Evolutionary conservation across 345 rosid genomes (phyloP), one percentile per base, ranked within the genome.

Genomic region (Lenwebbia sp.): DNA sequence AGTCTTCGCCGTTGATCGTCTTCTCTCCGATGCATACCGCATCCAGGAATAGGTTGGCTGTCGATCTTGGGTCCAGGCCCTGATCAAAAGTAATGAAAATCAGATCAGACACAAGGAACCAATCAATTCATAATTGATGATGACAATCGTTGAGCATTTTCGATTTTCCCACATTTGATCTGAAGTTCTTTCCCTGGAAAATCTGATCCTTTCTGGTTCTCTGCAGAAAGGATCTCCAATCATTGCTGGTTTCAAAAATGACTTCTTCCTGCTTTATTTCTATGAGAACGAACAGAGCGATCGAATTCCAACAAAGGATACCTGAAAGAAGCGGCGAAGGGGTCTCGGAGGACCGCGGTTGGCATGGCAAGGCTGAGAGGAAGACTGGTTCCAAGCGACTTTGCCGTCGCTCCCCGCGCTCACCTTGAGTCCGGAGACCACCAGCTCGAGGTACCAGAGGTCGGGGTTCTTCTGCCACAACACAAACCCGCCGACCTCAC

Each of bases 381-480:
- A 94, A 8, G 97, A 95, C 85, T 97, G 99, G 86, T 92, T 96
- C 99, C 99, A 97, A 9, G 97, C 94, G 85, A 96, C 91, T 86
- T 94, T 97, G 9, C 99, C 99, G 28, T 97, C 91, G 83, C 99
- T 95, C 11, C 99, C 99, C 14, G 99, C 96, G 65, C 96, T 94
- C 62, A 97, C 90, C 89, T 97, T 97, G 89, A 93, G 94, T 52
- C 99, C 99, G 1, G 99, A 90, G 55, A 96, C 98, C 22, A 96
- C 95, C 12, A 97, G 85, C 87, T 97, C 99, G 14, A 97, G 87
- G 86, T 90, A 94, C 99, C 99, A 97, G 60, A 95, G 90, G 70
- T 94, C 96, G 10, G 99, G 99, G 84, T 96, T 96, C 92, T 95
- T 97, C 84, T 95, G 98, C 99, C 98, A 96, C 22, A 96, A 86